Percentiles rank a stretch among this genome's conserved stretches.
Conservation (phyloP, 2,329 filamentous ascomycete genomes). For the Amauroascus niger region DNA sequence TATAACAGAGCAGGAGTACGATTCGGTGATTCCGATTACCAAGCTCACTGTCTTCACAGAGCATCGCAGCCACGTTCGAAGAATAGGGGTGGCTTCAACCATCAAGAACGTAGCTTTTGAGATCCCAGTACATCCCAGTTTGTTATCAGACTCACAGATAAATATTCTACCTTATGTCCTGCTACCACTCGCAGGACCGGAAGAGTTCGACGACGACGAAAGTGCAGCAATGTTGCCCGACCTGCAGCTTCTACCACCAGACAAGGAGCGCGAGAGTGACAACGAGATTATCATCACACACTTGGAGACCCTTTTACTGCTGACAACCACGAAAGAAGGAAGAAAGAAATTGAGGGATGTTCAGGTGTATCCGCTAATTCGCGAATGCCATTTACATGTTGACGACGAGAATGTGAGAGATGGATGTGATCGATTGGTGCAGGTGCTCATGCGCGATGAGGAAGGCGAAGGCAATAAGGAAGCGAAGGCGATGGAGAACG, state of each 20-base stretch:
- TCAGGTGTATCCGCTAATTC: constrained; percentile 79
- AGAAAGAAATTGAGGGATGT: constrained; percentile 64
- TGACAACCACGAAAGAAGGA: constrained; percentile 68
- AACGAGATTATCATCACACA: constrained; percentile 70
- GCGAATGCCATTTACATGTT: constrained; percentile 72
- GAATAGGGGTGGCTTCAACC: constrained; percentile 89
- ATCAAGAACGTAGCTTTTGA: constrained; percentile 94
- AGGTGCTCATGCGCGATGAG: constrained; percentile 77
- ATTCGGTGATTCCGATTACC: constrained; percentile 74
- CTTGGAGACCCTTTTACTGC: constrained; percentile 73
- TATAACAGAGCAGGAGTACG: constrained; percentile 62
- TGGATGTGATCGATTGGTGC: constrained; percentile 78
- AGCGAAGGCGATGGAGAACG: constrained; percentile 32
- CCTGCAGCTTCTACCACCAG: constrained; percentile 75
- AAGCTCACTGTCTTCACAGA: constrained; percentile 94
- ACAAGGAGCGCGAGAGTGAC: constrained; percentile 78
- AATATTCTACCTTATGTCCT: constrained; percentile 83
- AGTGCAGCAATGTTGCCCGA: constrained; percentile 79
- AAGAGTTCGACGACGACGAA: constrained; percentile 83
- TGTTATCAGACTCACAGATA: constrained; percentile 62
- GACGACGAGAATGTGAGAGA: constrained; percentile 72
- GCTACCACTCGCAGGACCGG: constrained; percentile 74
- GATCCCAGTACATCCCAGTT: constrained; percentile 57
- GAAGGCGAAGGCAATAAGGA: constrained; percentile 44
- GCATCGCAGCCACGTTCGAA: constrained; percentile 68